Base-by-base conservation (phyloP, 140 eudicot species). In the Erigeron philadelphicus region DNA sequence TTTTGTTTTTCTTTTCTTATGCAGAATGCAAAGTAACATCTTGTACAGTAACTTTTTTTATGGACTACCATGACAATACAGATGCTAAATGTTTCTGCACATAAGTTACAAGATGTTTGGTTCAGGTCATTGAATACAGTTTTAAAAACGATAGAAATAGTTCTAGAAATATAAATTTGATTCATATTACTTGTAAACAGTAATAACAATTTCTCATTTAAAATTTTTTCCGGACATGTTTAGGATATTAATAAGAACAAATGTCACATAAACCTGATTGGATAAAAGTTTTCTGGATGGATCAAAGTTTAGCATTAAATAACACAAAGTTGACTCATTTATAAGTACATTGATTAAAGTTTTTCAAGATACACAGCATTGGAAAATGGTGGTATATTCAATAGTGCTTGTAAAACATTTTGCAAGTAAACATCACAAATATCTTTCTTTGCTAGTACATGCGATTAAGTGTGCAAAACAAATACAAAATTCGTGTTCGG, bases 361-460 rank as follows among this genome's bases (percentile, higher is more conserved):
- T n/a, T 53, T 10, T 21, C 18, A 11, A 8, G 49, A 45, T 45
- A 15, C 1, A 52, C 11, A 9, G 17, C 58, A 5, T 4, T 1
- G 23, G 21, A 13, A 60, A 16, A 18, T 13, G 0, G 11, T 45
- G 55, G 15, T 41, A 72, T 63, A 40, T 49, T 64, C 43, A 71
- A 58, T 19, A 63, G 44, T 9, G 46, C 35, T 21, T 23, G 48
- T 72, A 31, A 15, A 70, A 19, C 38, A 21, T 41, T 38, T 49
- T 38, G 71, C 47, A 53, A 43, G 53, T 48, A 19, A 72, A 47
- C 52, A 40, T 53, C 21, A 64, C 17, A 52, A 61, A 64, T 11
- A 53, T 40, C 18, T 73, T 73, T 73, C 65, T 31, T 31, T 54
- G 61, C 58, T 64, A 66, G 38, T 64, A 73, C 66, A 63, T 19